Evolutionary conservation across 23 red algal genomes (phyloP), one percentile per base, ranked within the genome.

Genomic region (Pyropia yezoensis): DNA sequence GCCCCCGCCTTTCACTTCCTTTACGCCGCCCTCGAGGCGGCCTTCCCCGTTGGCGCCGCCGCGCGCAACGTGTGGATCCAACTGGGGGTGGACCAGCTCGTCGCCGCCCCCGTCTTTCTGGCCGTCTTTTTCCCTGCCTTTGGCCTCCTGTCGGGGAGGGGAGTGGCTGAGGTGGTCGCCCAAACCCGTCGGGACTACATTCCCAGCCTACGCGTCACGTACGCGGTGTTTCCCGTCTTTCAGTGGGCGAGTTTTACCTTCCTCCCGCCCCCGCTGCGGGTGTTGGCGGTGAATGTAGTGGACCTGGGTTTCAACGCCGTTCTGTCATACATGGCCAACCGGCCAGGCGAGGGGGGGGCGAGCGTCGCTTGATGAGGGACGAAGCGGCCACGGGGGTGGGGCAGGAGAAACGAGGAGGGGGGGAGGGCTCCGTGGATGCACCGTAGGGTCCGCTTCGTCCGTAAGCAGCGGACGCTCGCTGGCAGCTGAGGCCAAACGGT

Each of bases 1-100:
- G 75, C 75, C 1, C 75, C 75, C 25, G 55, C 68, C 24, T 79
- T 79, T 50, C 75, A 79, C 75, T 49, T 49, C 23, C 60, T 65
- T 1, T 79, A 79, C 63, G 49, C 59, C 9, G 54, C 68, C 49
- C 66, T 79, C n/a, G 62, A 67, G 52, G 62, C 27, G 50, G 61
- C 49, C 5, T 52, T 26, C 0, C 56, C 75, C 62, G 57, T 23
- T 4, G 50, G 30, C 33, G 23, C 14, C 27, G 55, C 55, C 55
- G 55, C 55, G 55, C 55, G 55, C 55, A 79, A 79, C 63, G 33
- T 79, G n/a, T 24, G 59, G 16, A 18, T 67, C n/a, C 75, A 79
- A 45, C 59, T 79, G 17, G 18, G 34, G 12, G 50, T 47, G 22
- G 75, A 79, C 33, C 75, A 79, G 25, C 16, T 65, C 21, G 20